These are phyloP conservation scores for Colletotrichum truncatum DNA, from an alignment of 2,329 filamentous ascomycete species.

Conservation along the genomic window DNA sequence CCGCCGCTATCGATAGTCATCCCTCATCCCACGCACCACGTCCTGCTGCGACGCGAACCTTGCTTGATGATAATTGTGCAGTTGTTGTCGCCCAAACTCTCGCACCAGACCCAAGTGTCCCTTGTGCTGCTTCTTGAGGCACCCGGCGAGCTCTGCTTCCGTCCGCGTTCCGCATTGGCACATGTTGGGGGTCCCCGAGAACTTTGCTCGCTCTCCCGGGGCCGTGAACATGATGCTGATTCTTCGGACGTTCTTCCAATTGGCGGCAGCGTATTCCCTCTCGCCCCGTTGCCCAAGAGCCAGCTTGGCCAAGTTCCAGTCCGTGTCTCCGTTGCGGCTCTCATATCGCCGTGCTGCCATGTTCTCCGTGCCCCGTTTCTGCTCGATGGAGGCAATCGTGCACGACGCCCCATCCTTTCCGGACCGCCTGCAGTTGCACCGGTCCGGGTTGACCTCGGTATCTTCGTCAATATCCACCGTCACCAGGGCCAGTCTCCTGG, in stretches of 20 bases:
- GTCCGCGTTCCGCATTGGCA: slow-evolving; percentile 39
- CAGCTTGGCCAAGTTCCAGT: slow-evolving; percentile 42
- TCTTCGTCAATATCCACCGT: slow-evolving; percentile 42
- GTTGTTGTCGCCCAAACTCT: slow-evolving; percentile 37
- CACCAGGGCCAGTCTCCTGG: slow-evolving; percentile 38
- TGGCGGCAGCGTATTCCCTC: slow-evolving; percentile 17
- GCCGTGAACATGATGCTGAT: slow-evolving; percentile 42
- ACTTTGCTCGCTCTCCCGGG: slow-evolving; percentile 32
- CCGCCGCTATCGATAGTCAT: slow-evolving; percentile 6
- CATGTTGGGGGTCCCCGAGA: slow-evolving; percentile 37
- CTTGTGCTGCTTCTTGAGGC: slow-evolving; percentile 36
- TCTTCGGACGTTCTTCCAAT: slow-evolving; percentile 38
- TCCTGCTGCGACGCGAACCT: slow-evolving; percentile 27
- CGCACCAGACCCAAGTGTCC: slow-evolving; percentile 42
- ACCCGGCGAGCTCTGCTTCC: slow-evolving; percentile 35
- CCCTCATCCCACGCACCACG: slow-evolving; percentile 25
- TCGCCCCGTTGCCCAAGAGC: slow-evolving; percentile 32
- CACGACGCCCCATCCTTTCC: slow-evolving; percentile 35
- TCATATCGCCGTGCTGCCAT: slow-evolving; percentile 40
- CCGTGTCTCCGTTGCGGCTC: slow-evolving; percentile 22
- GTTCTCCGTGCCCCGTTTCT: slow-evolving; percentile 35
- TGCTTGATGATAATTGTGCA: slow-evolving; percentile 24
- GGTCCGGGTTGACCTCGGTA: slow-evolving; percentile 43
- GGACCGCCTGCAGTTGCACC: slow-evolving; percentile 43
- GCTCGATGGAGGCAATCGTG: slow-evolving; percentile 34